Percentiles rank a stretch among this genome's conserved stretches.
Evolutionary conservation across 148 eudicot species (phyloP).

Genomic region (Rheum nobile): DNA sequence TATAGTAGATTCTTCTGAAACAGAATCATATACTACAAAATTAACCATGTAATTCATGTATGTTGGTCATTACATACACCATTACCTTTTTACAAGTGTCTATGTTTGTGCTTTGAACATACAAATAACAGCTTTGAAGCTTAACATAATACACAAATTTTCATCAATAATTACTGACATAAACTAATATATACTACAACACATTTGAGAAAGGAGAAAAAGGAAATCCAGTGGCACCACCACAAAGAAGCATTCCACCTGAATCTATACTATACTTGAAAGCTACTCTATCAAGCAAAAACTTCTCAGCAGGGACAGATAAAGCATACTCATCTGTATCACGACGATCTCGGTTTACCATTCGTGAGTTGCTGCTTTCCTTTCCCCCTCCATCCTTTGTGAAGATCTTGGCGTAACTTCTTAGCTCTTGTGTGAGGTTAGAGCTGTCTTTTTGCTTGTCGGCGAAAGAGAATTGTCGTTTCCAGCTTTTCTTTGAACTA

Average conservation of each 20-base stretch:
- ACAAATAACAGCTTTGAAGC: not conserved
- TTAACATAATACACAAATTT: not conserved
- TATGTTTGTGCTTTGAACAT: not conserved
- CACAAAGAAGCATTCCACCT: constrained; percentile 66
- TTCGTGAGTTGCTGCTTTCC: constrained; percentile 15
- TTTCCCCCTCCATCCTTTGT: constrained; percentile 25
- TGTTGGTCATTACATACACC: not conserved
- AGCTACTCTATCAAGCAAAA: constrained; percentile 43
- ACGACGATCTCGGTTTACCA: constrained; percentile 12
- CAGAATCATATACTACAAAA: not conserved
- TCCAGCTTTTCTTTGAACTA: constrained; percentile 15
- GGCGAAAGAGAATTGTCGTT: constrained; percentile 36
- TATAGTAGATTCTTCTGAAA: too few relatives aligned
- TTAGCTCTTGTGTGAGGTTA: constrained; percentile 39
- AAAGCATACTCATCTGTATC: constrained; percentile 22
- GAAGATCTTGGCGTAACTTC: constrained; percentile 33
- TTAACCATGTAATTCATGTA: not conserved
- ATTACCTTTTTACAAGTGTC: not conserved
- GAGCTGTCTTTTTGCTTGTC: constrained; percentile 19
- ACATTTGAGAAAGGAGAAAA: not conserved
- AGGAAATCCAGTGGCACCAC: constrained; percentile 17
- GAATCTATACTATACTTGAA: constrained; percentile 59
- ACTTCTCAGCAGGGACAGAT: constrained; percentile 21
- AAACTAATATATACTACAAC: not conserved
- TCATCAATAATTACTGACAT: not conserved